A percentile compares a stretch with the other conserved stretches of the same genome.
These are phyloP conservation scores for Metschnikowia peoriensis DNA, from an alignment of 805 yeast genomes.

Conservation along the genomic window DNA sequence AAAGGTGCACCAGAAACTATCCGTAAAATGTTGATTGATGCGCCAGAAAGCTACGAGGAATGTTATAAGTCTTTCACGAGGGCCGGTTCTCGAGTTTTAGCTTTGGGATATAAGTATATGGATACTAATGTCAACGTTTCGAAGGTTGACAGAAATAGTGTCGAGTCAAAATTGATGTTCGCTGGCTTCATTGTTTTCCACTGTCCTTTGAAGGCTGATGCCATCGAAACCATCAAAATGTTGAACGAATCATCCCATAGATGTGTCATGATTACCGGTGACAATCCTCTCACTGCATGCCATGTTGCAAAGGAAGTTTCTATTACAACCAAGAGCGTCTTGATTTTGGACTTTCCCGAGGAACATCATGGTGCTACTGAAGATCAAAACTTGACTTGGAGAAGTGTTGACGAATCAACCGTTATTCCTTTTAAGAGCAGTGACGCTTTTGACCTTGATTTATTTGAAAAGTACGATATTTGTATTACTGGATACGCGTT, in stretches of 20 bases:
- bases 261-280: conserved; percentile 98
- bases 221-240: conserved; percentile 86
- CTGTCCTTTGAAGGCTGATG: conserved; percentile 94
- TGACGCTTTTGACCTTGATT: conserved; percentile 51
- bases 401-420: conserved; percentile 75
- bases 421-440: conserved; percentile 64
- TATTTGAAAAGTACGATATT: conserved; percentile 71
- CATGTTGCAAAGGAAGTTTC: conserved; percentile 94
- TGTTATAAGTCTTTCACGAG: conserved; percentile 88
- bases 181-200: conserved; percentile 96
- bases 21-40: conserved; percentile 63
- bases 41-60: conserved; percentile 80
- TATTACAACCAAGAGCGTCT: conserved; percentile 77
- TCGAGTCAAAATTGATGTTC: conserved; percentile 73
- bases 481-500: conserved; percentile 94
- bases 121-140: conserved; percentile 48
- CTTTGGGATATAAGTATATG: conserved; percentile 82
- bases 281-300: conserved; percentile 96
- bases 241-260: conserved; percentile 94
- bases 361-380: conserved; percentile 50
- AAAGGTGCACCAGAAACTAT: conserved; percentile 99
- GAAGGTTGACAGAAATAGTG: conserved; percentile 66
- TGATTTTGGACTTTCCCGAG: conserved; percentile 85
- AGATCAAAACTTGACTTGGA: conserved; percentile 70
- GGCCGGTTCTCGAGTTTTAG: conserved; percentile 94